Percentiles rank a stretch among this genome's conserved stretches.
Conservation (phyloP, 129 eudicot genomes). For the Ambrosia trifida region DNA sequence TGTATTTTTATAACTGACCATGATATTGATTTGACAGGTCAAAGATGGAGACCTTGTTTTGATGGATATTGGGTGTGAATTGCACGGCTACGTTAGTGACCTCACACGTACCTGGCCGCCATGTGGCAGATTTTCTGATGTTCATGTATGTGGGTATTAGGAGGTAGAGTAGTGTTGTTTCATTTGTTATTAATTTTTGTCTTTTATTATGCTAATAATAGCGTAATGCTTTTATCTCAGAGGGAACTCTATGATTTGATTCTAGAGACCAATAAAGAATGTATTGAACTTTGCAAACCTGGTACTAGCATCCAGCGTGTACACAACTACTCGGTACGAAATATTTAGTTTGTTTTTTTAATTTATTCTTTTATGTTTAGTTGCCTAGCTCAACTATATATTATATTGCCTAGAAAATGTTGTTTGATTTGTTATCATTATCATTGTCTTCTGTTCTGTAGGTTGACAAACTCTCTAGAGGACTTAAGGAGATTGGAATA, state of each 20-base stretch:
- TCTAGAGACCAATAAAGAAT: conserved; percentile 90
- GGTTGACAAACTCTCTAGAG: conserved; percentile 69
- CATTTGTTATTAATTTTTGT: not conserved
- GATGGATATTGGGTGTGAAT: conserved; percentile 95
- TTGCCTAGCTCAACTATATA: not conserved
- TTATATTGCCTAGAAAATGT: conserved; percentile 6
- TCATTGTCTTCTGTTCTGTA: conserved; percentile 19
- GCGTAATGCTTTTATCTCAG: conserved; percentile 39
- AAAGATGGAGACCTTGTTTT: conserved; percentile 77
- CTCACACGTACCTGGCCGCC: conserved; percentile 99
- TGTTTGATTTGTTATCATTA: not conserved
- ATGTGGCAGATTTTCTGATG: conserved; percentile 68
- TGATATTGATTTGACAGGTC: conserved; percentile 46
- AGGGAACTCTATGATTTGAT: conserved; percentile 79
- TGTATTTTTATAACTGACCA: not conserved
- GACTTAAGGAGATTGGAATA: conserved; percentile 69
- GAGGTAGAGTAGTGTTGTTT: conserved; percentile 11
- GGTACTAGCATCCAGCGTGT: conserved; percentile 76
- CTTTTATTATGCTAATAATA: not conserved
- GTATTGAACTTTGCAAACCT: conserved; percentile 81
- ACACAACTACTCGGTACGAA: conserved; percentile 76
- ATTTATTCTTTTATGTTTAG: not conserved
- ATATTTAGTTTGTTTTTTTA: not conserved
- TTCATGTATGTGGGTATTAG: conserved; percentile 56
- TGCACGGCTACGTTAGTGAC: conserved; percentile 97